A percentile compares a stretch with the other conserved stretches of the same genome.
Conservation (phyloP, 225 moss, liverwort and hornwort genomes). For the Climacium dendroides region DNA sequence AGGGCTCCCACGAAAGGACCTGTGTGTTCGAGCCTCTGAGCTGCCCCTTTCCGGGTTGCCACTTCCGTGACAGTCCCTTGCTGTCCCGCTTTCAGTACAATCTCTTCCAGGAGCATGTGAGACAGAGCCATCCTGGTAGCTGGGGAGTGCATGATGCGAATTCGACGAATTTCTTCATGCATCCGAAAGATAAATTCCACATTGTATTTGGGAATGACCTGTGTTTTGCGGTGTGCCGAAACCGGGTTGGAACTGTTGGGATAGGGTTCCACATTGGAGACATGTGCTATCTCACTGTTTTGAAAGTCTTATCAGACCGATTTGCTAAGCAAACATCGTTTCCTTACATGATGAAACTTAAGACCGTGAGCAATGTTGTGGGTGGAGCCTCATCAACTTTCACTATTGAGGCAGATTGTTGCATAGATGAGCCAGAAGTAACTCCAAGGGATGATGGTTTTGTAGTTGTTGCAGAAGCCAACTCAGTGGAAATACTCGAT, state of each 20-base stretch:
- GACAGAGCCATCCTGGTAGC: not conserved
- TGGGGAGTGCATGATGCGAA: not conserved
- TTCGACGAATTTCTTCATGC: not conserved
- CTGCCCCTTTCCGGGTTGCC: constrained; percentile 20
- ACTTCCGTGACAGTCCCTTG: not conserved
- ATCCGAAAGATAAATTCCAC: not conserved
- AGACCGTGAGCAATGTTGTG: not conserved
- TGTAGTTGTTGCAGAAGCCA: constrained; percentile 2
- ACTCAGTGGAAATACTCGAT: not conserved
- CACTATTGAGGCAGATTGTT: constrained; percentile 3
- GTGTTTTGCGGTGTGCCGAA: constrained; percentile 7
- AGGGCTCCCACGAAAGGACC: constrained; percentile 12
- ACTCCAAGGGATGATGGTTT: not conserved
- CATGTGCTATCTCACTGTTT: constrained; percentile 20
- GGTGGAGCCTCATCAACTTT: not conserved
- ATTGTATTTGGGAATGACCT: not conserved
- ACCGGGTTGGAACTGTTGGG: not conserved
- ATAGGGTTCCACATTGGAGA: not conserved
- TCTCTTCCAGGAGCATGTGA: constrained; percentile 3
- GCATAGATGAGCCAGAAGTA: not conserved
- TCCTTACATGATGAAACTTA: constrained; percentile 5
- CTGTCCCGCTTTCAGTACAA: not conserved
- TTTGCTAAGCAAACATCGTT: not conserved
- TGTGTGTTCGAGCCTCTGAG: constrained; percentile 28
- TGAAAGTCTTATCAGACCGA: constrained; percentile 4